phyloP scores from a whole-genome alignment of 1,284 basidiomycete species.

The Sutorius eximius region DNA sequence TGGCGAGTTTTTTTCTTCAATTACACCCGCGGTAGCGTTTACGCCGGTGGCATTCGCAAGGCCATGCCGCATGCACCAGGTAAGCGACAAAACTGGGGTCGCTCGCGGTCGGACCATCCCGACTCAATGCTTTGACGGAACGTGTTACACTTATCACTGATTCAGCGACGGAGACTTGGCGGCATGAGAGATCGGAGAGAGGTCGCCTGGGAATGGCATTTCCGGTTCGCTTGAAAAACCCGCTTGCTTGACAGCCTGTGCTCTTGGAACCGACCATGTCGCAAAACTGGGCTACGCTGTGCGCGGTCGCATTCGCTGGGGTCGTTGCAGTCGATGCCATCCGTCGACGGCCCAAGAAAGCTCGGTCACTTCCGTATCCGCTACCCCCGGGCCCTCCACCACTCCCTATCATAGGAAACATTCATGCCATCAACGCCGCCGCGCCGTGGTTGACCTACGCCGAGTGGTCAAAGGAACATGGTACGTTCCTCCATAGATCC shows the following conservation, averaged over 20 bases:
- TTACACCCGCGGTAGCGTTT: neutral
- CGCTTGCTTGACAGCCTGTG: neutral
- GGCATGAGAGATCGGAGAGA: neutral
- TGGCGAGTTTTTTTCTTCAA: neutral
- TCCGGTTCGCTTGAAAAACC: neutral
- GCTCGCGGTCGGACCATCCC: neutral
- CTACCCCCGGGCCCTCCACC: constrained; percentile 18
- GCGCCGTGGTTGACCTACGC: constrained; percentile 23
- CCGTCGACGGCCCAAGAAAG: neutral
- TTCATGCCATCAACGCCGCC: constrained; percentile 5
- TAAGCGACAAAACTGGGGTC: neutral
- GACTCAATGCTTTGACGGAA: neutral
- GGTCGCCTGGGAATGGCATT: neutral
- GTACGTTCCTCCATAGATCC: constrained; percentile 1
- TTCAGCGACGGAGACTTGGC: neutral
- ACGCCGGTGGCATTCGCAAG: neutral
- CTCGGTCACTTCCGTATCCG: neutral
- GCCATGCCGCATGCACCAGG: neutral
- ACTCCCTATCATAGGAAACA: constrained; percentile 21
- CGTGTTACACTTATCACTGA: neutral
- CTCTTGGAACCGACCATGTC: neutral
- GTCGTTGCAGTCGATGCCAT: neutral
- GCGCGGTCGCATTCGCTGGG: neutral
- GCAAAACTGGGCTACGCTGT: neutral
- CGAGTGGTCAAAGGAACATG: constrained; percentile 14